Evolutionary conservation across 2,329 filamentous ascomycete species (phyloP), one percentile per base, ranked within the genome.

Genomic region (Ambrosiella beaveri): DNA sequence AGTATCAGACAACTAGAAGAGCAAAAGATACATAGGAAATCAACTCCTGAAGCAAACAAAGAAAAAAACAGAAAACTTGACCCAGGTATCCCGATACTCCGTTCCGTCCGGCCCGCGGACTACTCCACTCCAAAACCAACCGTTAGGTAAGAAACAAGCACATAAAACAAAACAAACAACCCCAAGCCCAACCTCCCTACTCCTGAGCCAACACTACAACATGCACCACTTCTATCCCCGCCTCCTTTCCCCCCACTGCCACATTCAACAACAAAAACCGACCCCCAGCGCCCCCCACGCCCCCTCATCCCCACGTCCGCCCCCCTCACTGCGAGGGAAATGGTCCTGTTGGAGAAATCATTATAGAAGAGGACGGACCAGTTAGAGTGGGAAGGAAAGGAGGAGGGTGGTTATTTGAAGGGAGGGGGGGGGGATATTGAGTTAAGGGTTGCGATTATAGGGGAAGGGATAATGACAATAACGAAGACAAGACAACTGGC

Each of bases 181-280:
- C 8, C 17, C 1, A 54, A 54, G 19, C n/a, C 39, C 2, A 3
- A 12, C 5, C 45, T 7, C 27, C 36, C 37, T 44, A 57, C 38
- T 50, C 36, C 52, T 36, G 17, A 36, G 27, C 41, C 8, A 56
- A 41, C 19, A 60, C 59, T n/a, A 44, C 69, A 15, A 73, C 69
- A 61, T 71, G 71, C 49, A 69, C 67, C 15, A 73, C 64, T 61
- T 72, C 68, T 67, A 73, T 69, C 9, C 63, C 63, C 7, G 68
- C 65, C 1, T 63, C 63, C 5, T 62, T 54, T 0, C 70, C 71
- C 7, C 70, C 71, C 2, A 73, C 66, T 19, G 71, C 71, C n/a
- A 72, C 66, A 59, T 73, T 70, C 17, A 73, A 62, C 51, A 73
- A 55, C 13, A 73, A 61, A 63, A 71, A 69, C 60, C 69, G 67